Evolutionary conservation across 495 filamentous ascomycete species (phyloP), one percentile per base, ranked within the genome.

Genomic region (Aspergillus sparsus): DNA sequence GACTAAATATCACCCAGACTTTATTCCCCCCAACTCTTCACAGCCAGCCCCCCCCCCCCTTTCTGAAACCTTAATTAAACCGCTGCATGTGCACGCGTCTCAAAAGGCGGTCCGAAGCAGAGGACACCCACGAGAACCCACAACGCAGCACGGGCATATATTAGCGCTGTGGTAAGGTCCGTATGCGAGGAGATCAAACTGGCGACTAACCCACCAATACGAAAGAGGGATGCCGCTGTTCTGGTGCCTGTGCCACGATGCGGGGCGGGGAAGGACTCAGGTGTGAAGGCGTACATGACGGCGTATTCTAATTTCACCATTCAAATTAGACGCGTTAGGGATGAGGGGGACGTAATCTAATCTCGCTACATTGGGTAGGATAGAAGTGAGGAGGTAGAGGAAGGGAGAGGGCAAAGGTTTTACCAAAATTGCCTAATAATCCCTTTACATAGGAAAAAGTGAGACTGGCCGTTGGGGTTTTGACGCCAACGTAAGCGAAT

Each of bases 261-360:
- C 0, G 80, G 77, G 1, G 78, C 78, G 2, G 80, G 81, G 60
- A 84, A 85, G 8, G 76, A 82, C 64, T 85, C 82, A 0, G 82
- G 81, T 2, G 81, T 84, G 71, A 81, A 84, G 34, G 80, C 81
- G 60, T 84, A 84, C 63, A 84, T 75, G 6, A 85, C 74, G 11
- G 79, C 81, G 55, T 83, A 75, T 49, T 72, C 71, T 72, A 37
- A 32, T 36, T 5, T 46, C 21, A 46, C 3, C n/a, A 15, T 16
- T 7, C 42, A 45, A 45, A 45, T n/a, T n/a, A n/a, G n/a, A n/a
- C n/a, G n/a, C n/a, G n/a, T n/a, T n/a, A n/a, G n/a, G n/a, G 41
- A 45, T 9, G 13, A 45, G 16, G 13, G 16, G 41, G 13, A 12
- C 6, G 12, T 12, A 39, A 39, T 12, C 36, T 12, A 39, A 39